Percentiles rank a stretch among this genome's conserved stretches.
phyloP scores from a whole-genome alignment of 768 basidiomycete genomes.

The Termitomyces bulborhizus region DNA sequence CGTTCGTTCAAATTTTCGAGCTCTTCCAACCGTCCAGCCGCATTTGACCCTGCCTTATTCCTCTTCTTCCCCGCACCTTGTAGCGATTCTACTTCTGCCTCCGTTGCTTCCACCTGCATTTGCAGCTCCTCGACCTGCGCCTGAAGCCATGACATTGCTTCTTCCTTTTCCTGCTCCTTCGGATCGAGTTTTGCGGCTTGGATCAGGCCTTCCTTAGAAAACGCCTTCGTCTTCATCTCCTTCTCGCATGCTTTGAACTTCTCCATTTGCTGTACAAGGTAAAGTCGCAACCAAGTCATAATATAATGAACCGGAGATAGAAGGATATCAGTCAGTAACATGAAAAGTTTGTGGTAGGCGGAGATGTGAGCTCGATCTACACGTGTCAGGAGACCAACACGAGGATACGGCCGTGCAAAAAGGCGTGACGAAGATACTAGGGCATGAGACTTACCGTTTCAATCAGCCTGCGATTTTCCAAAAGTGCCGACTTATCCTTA shows the following conservation, averaged over 20 bases:
- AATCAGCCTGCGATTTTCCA: constrained; percentile 93
- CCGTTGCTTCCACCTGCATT: constrained; percentile 88
- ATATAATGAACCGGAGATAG: constrained; percentile 18
- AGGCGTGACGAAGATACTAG: constrained; percentile 13
- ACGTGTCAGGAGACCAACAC: constrained; percentile 13
- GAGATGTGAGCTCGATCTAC: constrained; percentile 10
- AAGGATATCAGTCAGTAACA: constrained; percentile 18
- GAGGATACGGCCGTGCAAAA: constrained; percentile 7
- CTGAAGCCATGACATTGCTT: constrained; percentile 83
- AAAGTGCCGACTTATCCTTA: constrained; percentile 90
- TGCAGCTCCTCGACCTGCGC: constrained; percentile 86
- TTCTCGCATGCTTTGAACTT: constrained; percentile 99
- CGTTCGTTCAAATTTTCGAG: constrained; percentile 89
- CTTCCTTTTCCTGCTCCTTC: constrained; percentile 93
- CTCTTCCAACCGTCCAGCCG: constrained; percentile 71
- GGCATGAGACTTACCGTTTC: constrained; percentile 71
- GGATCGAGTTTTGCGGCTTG: constrained; percentile 94
- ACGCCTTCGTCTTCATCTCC: constrained; percentile 99
- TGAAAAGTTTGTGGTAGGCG: constrained; percentile 7
- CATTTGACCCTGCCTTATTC: constrained; percentile 59
- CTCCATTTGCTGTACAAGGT: constrained; percentile 90
- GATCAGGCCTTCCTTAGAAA: constrained; percentile 96
- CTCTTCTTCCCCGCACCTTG: constrained; percentile 83
- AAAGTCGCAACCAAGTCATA: constrained; percentile 19
- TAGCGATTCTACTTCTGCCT: constrained; percentile 89